These are phyloP conservation scores for Wickerhamia fluorescens DNA, from an alignment of 805 yeast species.

Conservation along the genomic window DNA sequence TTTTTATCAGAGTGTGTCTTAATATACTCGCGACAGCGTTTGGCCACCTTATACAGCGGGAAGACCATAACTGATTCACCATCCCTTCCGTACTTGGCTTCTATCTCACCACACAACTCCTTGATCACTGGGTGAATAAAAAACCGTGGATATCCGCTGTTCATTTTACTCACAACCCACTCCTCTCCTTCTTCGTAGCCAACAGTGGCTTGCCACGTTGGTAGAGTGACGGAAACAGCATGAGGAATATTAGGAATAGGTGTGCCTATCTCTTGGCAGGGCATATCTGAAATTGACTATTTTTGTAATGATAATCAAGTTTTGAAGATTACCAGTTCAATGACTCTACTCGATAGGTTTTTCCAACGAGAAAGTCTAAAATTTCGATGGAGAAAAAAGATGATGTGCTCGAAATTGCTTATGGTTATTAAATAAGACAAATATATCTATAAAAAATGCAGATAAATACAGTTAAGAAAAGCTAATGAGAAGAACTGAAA, in stretches of 20 bases:
- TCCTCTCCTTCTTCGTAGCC: conserved; percentile 89
- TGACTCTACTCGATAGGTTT: no score
- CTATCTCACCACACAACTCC: conserved; percentile 46
- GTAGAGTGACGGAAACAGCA: conserved; percentile 91
- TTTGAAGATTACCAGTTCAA: background rate
- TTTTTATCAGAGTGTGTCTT: conserved; percentile 22
- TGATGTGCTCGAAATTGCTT: no score
- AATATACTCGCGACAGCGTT: conserved; percentile 78
- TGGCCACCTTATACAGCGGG: conserved; percentile 73
- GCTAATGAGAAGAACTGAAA: no score
- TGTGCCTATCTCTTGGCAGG: conserved; percentile 56
- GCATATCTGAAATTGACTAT: conserved; percentile 9
- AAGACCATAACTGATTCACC: conserved; percentile 71
- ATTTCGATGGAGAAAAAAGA: no score
- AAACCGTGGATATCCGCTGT: conserved; percentile 85
- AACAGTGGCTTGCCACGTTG: conserved; percentile 90
- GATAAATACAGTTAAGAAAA: no score
- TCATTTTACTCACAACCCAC: conserved; percentile 71
- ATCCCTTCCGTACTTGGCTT: conserved; percentile 68
- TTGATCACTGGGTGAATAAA: conserved; percentile 61
- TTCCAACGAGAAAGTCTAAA: no score
- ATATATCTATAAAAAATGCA: no score
- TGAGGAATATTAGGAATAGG: conserved; percentile 89
- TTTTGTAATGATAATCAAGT: background rate
- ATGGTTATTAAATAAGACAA: no score